Evolutionary conservation across 768 basidiomycete species (phyloP), one percentile per base, ranked within the genome.

Genomic region (Tubosaeta sp.): DNA sequence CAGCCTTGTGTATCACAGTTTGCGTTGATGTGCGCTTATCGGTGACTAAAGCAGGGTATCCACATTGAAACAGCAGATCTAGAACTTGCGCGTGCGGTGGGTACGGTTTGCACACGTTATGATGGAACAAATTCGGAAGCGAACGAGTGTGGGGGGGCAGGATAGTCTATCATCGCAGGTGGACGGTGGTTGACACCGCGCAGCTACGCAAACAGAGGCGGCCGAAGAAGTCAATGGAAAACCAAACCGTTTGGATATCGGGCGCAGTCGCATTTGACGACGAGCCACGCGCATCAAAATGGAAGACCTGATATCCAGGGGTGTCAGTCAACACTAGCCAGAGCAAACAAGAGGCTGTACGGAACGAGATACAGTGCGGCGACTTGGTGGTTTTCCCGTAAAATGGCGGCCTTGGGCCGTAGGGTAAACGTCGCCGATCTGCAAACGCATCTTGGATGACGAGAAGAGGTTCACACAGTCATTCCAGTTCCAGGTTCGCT

Each of bases 271-370:
- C 42, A 65, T 66, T 64, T 63, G 64, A 67, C 56, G 55, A 63
- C 52, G 45, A 43, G 64, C 67, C 67, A 68, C 69, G 67, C 67
- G 69, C 69, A 68, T 68, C 67, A 68, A 43, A 68, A 68, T 68
- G 67, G 67, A 68, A 71, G 67, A 56, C 38, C 42, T 47, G 53
- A 56, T 56, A 52, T 57, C 55, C 64, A 71, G 67, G 63, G 62
- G 58, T n/a, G 27, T 31, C 43, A 27, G 25, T 12, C 11, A 60
- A 58, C 55, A 50, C 52, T 56, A 41, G 59, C 52, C 54, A 41
- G 59, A 45, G 34, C 50, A 59, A 55, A 60, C 55, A 49, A 53
- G 52, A 58, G 63, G 64, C 64, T 62, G 62, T 66, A 59, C 64
- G 4, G 6, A 22, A 8, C 17, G 13, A 45, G 41, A 44, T 35